Evolutionary conservation across 1,284 basidiomycete genomes (phyloP).

Genomic region (Puccinia brachypodii): DNA sequence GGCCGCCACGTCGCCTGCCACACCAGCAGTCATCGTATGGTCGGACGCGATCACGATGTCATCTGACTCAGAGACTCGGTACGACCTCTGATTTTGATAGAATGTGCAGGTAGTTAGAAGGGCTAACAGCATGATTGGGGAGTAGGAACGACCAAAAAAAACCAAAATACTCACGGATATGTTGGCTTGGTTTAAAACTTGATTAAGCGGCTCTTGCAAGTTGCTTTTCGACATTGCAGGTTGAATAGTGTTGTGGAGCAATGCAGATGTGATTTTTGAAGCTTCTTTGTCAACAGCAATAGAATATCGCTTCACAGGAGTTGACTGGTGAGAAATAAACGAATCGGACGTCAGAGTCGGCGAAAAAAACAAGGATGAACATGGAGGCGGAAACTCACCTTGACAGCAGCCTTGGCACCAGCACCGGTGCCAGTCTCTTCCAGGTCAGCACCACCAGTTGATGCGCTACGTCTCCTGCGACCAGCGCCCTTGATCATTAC

Average conservation of each 20-base stretch:
- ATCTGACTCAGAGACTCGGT: slow-evolving; percentile 37
- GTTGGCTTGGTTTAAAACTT: slow-evolving; percentile 27
- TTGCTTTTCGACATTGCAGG: slow-evolving; percentile 12
- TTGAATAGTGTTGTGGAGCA: slow-evolving; percentile 36
- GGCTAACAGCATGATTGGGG: not conserved
- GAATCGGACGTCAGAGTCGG: not conserved
- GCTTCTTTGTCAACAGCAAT: slow-evolving; percentile 11
- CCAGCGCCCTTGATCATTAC: slow-evolving; percentile 43
- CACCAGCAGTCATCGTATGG: slow-evolving; percentile 27
- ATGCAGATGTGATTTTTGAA: slow-evolving; percentile 24
- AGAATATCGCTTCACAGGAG: slow-evolving; percentile 30
- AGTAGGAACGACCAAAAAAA: not conserved
- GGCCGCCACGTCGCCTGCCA: slow-evolving; percentile 41
- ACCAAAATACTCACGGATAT: not conserved
- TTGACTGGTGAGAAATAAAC: slow-evolving; percentile 26
- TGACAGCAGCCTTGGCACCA: slow-evolving; percentile 46
- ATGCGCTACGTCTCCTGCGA: slow-evolving; percentile 37
- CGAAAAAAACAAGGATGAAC: not conserved
- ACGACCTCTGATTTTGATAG: slow-evolving; percentile 15
- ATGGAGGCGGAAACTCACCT: slow-evolving; percentile 22
- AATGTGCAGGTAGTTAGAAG: not conserved
- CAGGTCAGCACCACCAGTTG: slow-evolving; percentile 46
- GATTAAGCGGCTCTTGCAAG: slow-evolving; percentile 39
- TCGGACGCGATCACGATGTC: slow-evolving; percentile 41
- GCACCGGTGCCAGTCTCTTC: slow-evolving; percentile 43